A percentile compares a stretch with the other conserved stretches of the same genome.
Conservation (phyloP, 345 rosid genomes). For the Eucalyptus sideroxylon region DNA sequence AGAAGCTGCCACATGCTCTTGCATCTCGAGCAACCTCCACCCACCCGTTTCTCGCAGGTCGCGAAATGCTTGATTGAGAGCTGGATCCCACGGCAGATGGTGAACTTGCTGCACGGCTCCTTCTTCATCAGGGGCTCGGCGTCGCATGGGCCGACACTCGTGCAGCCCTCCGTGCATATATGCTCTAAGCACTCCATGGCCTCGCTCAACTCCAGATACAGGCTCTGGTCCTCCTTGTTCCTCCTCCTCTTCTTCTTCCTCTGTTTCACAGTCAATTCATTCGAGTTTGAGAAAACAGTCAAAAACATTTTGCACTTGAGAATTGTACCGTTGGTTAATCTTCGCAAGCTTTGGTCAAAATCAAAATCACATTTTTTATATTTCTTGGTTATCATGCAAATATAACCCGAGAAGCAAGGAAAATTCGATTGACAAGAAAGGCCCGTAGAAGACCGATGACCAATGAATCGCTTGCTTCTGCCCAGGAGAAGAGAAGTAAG, state of each 20-base stretch:
- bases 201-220: constrained; percentile 64
- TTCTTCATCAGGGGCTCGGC: constrained; percentile 5
- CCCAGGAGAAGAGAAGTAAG: neutral
- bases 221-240: constrained; percentile 37
- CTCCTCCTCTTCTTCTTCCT: constrained; percentile 56
- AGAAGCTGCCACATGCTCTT: constrained; percentile 93
- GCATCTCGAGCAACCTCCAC: constrained; percentile 69
- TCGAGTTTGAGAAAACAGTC: neutral
- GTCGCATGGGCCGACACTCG: constrained; percentile 51
- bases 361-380: neutral
- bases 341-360: neutral
- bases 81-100: constrained; percentile 77
- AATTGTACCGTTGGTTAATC: neutral
- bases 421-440: neutral
- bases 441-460: neutral
- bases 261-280: constrained; percentile 11
- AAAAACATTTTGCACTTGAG: neutral
- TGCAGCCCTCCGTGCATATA: constrained; percentile 85
- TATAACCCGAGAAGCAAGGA: neutral
- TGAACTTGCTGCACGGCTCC: constrained; percentile 49
- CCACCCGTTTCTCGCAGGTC: constrained; percentile 43
- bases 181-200: constrained; percentile 92
- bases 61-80: constrained; percentile 71
- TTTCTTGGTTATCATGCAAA: neutral
- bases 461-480: neutral